phyloP scores from a whole-genome alignment of 2,329 filamentous ascomycete genomes.

The Aspergillus candidus region DNA sequence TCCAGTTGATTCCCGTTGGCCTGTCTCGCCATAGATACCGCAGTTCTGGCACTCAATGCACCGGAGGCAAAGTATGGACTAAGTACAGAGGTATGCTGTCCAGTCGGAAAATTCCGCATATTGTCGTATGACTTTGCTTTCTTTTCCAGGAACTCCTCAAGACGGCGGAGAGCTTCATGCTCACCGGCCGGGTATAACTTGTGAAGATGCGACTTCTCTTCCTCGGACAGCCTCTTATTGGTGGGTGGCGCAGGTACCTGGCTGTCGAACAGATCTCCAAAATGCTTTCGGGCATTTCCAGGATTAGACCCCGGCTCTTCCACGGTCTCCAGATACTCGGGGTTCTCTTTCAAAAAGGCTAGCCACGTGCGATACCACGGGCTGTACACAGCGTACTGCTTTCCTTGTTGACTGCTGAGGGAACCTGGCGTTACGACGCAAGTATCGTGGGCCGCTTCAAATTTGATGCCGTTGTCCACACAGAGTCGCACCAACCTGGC shows the following conservation, averaged over 20 bases:
- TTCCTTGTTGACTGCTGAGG: conserved; percentile 61
- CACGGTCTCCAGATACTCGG: conserved; percentile 58
- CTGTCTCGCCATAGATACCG: conserved; percentile 57
- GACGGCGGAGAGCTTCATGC: conserved; percentile 58
- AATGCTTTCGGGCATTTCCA: conserved; percentile 40
- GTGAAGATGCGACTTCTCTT: conserved; percentile 54
- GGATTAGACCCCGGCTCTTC: conserved; percentile 56
- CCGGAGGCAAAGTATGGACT: conserved; percentile 67
- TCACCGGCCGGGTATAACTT: conserved; percentile 70
- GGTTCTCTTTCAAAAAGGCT: conserved; percentile 63
- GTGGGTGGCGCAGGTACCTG: conserved; percentile 57
- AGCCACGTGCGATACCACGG: conserved; percentile 80
- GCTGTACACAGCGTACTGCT: conserved; percentile 75
- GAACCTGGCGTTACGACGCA: conserved; percentile 72
- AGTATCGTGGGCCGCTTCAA: conserved; percentile 72
- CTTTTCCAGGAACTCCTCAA: conserved; percentile 63
- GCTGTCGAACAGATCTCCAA: conserved; percentile 53
- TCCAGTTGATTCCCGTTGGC: conserved; percentile 59
- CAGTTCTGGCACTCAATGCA: conserved; percentile 62
- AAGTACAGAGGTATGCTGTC: conserved; percentile 59
- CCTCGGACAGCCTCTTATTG: conserved; percentile 55
- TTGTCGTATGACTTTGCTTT: conserved; percentile 58
- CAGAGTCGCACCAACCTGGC: conserved; percentile 57
- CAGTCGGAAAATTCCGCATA: conserved; percentile 59
- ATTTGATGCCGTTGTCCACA: conserved; percentile 57